phyloP scores from a whole-genome alignment of 441 rosid genomes.

The Adansonia grandidieri region DNA sequence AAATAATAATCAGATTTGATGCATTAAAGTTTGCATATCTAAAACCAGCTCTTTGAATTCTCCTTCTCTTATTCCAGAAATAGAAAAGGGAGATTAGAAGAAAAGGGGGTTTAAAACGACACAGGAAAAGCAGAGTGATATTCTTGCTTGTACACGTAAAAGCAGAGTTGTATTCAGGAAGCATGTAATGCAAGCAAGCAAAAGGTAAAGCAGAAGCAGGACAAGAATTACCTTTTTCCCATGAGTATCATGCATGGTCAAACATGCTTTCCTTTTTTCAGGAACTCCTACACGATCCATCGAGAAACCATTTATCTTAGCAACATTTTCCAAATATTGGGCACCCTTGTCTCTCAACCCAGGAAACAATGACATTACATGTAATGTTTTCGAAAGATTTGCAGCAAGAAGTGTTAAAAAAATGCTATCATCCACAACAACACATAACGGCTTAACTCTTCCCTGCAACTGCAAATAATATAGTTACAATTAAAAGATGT shows the following conservation, averaged over 20 bases:
- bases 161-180: conserved; percentile 18
- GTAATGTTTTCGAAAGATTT: conserved; percentile 53
- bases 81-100: background rate
- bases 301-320: conserved; percentile 65
- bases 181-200: background rate
- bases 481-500: conserved; percentile 22
- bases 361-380: conserved; percentile 68
- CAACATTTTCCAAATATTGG: conserved; percentile 66
- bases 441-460: conserved; percentile 59
- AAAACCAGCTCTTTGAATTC: background rate
- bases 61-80: background rate
- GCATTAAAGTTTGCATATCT: background rate
- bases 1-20: background rate
- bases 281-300: conserved; percentile 58
- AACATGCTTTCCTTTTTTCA: conserved; percentile 47
- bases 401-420: conserved; percentile 65
- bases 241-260: conserved; percentile 53
- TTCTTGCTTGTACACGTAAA: background rate
- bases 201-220: background rate
- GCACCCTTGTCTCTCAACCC: conserved; percentile 67
- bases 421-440: conserved; percentile 86
- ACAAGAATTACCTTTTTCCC: conserved; percentile 51
- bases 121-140: background rate
- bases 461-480: conserved; percentile 64
- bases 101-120: background rate